phyloP scores from a whole-genome alignment of 192 early-diverging fungal genomes.

The Irineochytrium annulatum region DNA sequence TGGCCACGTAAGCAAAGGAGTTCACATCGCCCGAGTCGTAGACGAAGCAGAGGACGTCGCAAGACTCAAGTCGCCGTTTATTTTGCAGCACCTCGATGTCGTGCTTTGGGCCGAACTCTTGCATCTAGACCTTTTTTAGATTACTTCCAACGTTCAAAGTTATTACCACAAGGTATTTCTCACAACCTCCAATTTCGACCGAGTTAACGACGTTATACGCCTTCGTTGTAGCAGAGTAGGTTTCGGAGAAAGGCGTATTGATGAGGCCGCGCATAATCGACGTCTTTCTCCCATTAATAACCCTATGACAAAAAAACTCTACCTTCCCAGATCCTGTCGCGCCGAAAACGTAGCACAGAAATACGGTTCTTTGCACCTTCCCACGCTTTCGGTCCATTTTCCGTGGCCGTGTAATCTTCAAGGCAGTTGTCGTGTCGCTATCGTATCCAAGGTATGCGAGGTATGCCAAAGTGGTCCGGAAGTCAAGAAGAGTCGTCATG shows the following conservation, averaged over 20 bases:
- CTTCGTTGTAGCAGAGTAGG: slow-evolving; percentile 72
- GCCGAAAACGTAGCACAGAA: slow-evolving; percentile 93
- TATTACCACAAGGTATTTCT: slow-evolving; percentile 87
- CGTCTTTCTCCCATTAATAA: slow-evolving; percentile 43
- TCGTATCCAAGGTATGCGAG: slow-evolving; percentile 95
- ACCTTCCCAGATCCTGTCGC: slow-evolving; percentile 90
- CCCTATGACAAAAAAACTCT: not conserved
- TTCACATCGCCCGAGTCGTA: slow-evolving; percentile 92
- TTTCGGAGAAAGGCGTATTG: slow-evolving; percentile 72
- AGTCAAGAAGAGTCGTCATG: slow-evolving; percentile 93
- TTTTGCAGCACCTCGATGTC: slow-evolving; percentile 89
- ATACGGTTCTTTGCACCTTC: slow-evolving; percentile 84
- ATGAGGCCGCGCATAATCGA: slow-evolving; percentile 81
- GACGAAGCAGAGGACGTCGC: slow-evolving; percentile 90
- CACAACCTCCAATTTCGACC: slow-evolving; percentile 88
- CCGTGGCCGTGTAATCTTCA: slow-evolving; percentile 71
- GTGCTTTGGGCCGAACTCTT: slow-evolving; percentile 83
- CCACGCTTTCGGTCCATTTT: slow-evolving; percentile 73
- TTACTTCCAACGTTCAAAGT: not conserved
- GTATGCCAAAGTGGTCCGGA: slow-evolving; percentile 85
- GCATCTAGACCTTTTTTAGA: slow-evolving; percentile 54
- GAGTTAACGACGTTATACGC: slow-evolving; percentile 87
- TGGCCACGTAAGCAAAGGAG: slow-evolving; percentile 89
- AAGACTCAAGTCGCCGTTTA: slow-evolving; percentile 77
- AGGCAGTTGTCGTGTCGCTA: slow-evolving; percentile 81